phyloP scores from a whole-genome alignment of 257 asterid genomes.

The Ilex aquifolium region DNA sequence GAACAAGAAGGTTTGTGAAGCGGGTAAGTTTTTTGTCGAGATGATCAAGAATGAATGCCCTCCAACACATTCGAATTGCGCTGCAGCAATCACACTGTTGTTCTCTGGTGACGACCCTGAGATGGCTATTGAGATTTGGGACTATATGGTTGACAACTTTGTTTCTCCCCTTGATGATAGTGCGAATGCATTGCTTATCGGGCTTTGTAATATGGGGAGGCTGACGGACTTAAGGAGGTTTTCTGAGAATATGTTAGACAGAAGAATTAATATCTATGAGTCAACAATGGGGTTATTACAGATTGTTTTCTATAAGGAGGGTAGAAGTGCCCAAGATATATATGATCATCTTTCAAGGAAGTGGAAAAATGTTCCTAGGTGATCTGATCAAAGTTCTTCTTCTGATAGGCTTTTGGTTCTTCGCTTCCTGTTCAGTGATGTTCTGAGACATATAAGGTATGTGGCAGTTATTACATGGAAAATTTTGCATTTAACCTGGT shows the following conservation, averaged over 20 bases:
- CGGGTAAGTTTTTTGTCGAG: conserved; percentile 52
- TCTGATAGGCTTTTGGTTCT: not conserved
- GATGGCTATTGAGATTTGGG: conserved; percentile 64
- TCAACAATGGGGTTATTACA: conserved; percentile 56
- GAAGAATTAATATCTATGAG: conserved; percentile 44
- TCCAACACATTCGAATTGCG: conserved; percentile 47
- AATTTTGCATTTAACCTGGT: too few relatives aligned
- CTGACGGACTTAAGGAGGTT: conserved; percentile 49
- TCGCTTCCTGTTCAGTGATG: not conserved
- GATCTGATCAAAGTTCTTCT: conserved; percentile 11
- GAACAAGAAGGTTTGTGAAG: conserved; percentile 45
- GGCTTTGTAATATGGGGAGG: conserved; percentile 56
- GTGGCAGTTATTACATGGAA: too few relatives aligned
- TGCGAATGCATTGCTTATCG: conserved; percentile 64
- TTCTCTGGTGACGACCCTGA: conserved; percentile 71
- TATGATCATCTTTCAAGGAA: conserved; percentile 50
- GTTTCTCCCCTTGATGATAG: conserved; percentile 56
- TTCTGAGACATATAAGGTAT: not conserved
- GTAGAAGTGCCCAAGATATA: conserved; percentile 40
- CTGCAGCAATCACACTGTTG: conserved; percentile 49
- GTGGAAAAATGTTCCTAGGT: conserved; percentile 45
- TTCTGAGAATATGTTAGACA: conserved; percentile 63
- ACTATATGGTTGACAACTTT: conserved; percentile 42
- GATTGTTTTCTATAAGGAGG: conserved; percentile 40
- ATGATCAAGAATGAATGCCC: conserved; percentile 74